Base-by-base conservation (phyloP, 352 stramenopile species). In the Pythium myriotylum region DNA sequence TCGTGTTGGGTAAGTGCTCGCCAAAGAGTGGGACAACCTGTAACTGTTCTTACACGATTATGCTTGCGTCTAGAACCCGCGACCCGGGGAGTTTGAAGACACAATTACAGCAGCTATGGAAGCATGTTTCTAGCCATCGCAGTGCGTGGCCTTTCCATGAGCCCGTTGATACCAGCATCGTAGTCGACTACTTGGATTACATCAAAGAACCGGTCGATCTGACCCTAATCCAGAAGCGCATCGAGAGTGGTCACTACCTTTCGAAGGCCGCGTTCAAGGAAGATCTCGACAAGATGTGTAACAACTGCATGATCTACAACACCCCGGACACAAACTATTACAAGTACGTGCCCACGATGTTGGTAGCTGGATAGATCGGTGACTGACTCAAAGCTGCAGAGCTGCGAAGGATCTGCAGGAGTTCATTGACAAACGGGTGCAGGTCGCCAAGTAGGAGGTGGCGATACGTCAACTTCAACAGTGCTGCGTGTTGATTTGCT, bases 231-330 rank as follows among this genome's bases (percentile, higher is more conserved):
- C 77, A 83, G 45, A 95, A 94, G 66, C 79, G 84, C 24, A 92
- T 95, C 35, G 86, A 94, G 45, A 84, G 69, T 40, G 84, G 88
- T 2, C 49, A 74, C 49, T 99, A 99, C 76, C 73, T 92, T 33
- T 95, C 82, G 13, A 98, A 97, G 57, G 68, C 91, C 43, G 87
- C 88, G 59, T 84, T 99, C 50, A 93, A 97, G 62, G 78, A 83
- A 12, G 97, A 99, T 58, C 72, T 99, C 49, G 82, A 97, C 59
- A 87, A 91, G 41, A 99, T 99, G 94, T 96, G 94, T 59, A 84
- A 96, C 67, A 99, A 99, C 75, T 99, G 96, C 75, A 98, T 91
- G 62, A 67, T 83, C 13, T 99, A 99, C 88, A 99, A 99, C 81
- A 91, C 86, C 14, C 80, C 86, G 51, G 88, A 89, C 17, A 98